phyloP scores from a whole-genome alignment of 2,329 filamentous ascomycete species.

The Achaetomium macrosporum region DNA sequence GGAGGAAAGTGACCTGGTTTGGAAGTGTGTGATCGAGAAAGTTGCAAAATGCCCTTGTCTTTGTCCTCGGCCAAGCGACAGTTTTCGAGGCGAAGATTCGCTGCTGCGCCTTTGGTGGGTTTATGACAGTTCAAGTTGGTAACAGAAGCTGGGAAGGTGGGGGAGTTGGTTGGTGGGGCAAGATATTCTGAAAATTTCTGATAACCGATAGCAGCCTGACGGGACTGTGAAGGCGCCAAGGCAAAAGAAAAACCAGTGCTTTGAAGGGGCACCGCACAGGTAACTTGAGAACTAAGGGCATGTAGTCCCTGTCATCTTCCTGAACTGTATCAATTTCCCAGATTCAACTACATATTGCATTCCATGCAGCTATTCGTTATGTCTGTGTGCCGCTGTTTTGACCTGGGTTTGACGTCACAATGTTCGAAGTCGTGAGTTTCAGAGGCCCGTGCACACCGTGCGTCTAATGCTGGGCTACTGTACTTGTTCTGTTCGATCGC shows the following conservation, averaged over 20 bases:
- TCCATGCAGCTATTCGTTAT: no score
- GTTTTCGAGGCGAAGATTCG: conserved; percentile 18
- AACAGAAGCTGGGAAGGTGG: conserved; percentile 19
- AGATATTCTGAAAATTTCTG: conserved; percentile 25
- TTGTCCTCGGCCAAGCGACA: conserved; percentile 14
- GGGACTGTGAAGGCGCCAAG: conserved; percentile 23
- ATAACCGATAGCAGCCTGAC: conserved; percentile 27
- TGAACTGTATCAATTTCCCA: no score
- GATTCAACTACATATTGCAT: no score
- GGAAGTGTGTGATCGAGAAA: conserved; percentile 9
- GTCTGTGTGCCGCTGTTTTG: no score
- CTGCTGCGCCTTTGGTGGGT: conserved; percentile 23
- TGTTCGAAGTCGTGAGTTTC: no score
- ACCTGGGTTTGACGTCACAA: no score
- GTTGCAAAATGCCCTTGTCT: conserved; percentile 8
- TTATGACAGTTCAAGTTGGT: conserved; percentile 6
- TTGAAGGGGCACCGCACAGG: neutral
- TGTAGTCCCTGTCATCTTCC: no score
- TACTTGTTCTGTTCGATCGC: neutral
- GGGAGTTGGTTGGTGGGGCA: conserved; percentile 24
- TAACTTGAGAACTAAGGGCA: neutral
- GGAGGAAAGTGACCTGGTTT: neutral
- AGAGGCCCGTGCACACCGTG: no score
- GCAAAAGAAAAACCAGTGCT: conserved; percentile 17
- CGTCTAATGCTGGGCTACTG: no score